Evolutionary conservation across 306 rosid genomes (phyloP).

Genomic region (cucumber (Cucumis sativus)): Cucumber_9930_V3 NC_026657.2:22974001-22974500

Average conservation of each 20-base stretch:
- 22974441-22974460: too few relatives aligned
- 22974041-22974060: neutral
- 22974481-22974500: too few relatives aligned
- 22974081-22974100: constrained; percentile 4
- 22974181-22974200: neutral
- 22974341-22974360: too few relatives aligned
- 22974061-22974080: neutral
- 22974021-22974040: neutral
- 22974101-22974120: neutral
- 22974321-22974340: too few relatives aligned
- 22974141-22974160: neutral
- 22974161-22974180: neutral
- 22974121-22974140: neutral
- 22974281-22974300: neutral
- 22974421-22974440: too few relatives aligned
- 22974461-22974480: too few relatives aligned
- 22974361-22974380: too few relatives aligned
- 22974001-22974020: neutral
- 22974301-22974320: neutral
- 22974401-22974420: too few relatives aligned
- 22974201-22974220: neutral
- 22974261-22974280: neutral
- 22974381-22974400: too few relatives aligned
- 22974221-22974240: neutral
- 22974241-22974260: neutral